A percentile compares a stretch with the other conserved stretches of the same genome.
phyloP scores from a whole-genome alignment of 2,329 filamentous ascomycete species.

The Fusarium sororula region DNA sequence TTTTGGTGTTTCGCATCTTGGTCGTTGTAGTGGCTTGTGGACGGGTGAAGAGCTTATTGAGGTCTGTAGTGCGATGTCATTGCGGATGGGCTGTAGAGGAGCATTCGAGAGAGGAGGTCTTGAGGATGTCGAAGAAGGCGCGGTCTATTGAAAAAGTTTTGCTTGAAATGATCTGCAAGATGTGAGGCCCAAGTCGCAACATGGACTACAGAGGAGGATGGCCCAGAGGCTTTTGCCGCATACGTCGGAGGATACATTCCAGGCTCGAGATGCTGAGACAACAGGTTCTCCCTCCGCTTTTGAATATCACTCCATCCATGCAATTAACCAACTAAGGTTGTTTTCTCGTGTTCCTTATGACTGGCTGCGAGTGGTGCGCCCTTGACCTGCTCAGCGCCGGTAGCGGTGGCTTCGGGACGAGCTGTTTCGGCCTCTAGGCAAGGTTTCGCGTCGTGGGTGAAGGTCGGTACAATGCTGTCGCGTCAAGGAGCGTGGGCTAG shows the following conservation, averaged over 20 bases:
- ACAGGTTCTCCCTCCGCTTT: slow-evolving; percentile 5
- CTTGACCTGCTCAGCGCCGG: slow-evolving; percentile 78
- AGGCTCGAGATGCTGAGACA: neutral
- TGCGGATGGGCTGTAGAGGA: neutral
- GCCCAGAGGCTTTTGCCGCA: accelerated
- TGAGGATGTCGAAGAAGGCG: neutral
- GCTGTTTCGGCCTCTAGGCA: neutral
- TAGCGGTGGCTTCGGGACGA: slow-evolving; percentile 59
- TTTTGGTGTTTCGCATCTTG: accelerated
- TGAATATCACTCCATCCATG: neutral
- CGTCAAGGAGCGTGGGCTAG: neutral
- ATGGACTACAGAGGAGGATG: neutral
- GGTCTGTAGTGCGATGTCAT: neutral
- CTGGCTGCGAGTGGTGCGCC: slow-evolving; percentile 67
- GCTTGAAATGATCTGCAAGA: neutral
- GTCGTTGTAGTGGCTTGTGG: neutral
- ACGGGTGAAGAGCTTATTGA: neutral
- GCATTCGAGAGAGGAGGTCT: neutral
- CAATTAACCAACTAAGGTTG: neutral
- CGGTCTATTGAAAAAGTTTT: accelerated
- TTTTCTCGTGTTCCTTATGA: slow-evolving; percentile 49
- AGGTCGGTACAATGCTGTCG: neutral
- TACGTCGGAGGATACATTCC: accelerated
- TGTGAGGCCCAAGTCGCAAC: neutral
- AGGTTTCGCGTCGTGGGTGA: neutral